Percentiles rank a stretch among this genome's conserved stretches.
phyloP scores from a whole-genome alignment of 352 stramenopile species.

The Pythium graminicola region DNA sequence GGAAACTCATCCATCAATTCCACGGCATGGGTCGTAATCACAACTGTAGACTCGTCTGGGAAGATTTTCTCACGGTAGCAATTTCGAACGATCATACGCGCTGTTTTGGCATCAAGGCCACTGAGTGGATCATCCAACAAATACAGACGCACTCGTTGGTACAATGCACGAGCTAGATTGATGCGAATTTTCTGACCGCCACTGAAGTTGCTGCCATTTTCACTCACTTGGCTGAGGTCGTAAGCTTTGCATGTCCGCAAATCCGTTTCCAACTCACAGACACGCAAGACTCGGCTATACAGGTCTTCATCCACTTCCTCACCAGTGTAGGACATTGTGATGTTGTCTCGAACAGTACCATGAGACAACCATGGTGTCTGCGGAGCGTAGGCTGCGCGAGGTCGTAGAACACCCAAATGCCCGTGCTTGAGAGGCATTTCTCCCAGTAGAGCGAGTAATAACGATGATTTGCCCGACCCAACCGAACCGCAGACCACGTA shows the following conservation, averaged over 20 bases:
- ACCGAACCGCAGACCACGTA: slow-evolving; percentile 86
- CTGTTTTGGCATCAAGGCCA: slow-evolving; percentile 64
- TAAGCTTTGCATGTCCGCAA: slow-evolving; percentile 33
- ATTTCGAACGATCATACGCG: slow-evolving; percentile 35
- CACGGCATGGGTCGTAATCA: slow-evolving; percentile 75
- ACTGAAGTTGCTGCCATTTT: slow-evolving; percentile 82
- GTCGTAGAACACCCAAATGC: slow-evolving; percentile 13
- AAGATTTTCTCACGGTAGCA: slow-evolving; percentile 33
- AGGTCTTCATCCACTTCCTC: slow-evolving; percentile 28
- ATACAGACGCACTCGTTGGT: slow-evolving; percentile 58
- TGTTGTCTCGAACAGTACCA: slow-evolving; percentile 51
- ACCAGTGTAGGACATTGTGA: slow-evolving; percentile 38
- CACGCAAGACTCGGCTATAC: slow-evolving; percentile 47
- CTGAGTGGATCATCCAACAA: slow-evolving; percentile 88
- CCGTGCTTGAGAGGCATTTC: slow-evolving; percentile 86
- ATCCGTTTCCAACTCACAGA: slow-evolving; percentile 72
- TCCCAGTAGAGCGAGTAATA: slow-evolving; percentile 92
- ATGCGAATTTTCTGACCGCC: slow-evolving; percentile 79
- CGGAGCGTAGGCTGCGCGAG: slow-evolving; percentile 52
- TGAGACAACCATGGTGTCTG: slow-evolving; percentile 77
- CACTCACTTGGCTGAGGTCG: slow-evolving; percentile 48
- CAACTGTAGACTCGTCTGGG: slow-evolving; percentile 38
- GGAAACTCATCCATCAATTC: slow-evolving; percentile 56
- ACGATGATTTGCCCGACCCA: slow-evolving; percentile 93
- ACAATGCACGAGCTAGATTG: slow-evolving; percentile 79